A percentile compares a stretch with the other conserved stretches of the same genome.
These are phyloP conservation scores for Eucalyptus curtisii DNA, from an alignment of 345 rosid genomes.

Conservation along the genomic window DNA sequence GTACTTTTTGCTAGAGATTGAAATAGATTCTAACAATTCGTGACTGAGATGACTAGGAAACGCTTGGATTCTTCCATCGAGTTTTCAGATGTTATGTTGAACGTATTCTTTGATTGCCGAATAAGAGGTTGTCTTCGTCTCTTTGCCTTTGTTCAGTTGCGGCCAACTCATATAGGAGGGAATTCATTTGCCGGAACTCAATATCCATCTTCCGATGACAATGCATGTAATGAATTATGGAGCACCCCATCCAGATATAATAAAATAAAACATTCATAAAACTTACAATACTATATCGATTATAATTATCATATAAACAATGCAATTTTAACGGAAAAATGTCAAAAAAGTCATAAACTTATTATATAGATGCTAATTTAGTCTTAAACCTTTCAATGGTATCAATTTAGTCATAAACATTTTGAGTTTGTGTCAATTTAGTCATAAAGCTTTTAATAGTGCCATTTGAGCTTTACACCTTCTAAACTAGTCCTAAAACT, in stretches of 20 bases:
- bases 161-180: neutral
- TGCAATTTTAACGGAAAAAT: neutral
- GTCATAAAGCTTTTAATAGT: too few species aligned
- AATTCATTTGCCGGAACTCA: neutral
- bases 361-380: rapidly evolving
- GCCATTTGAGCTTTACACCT: rapidly evolving
- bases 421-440: rapidly evolving
- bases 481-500: neutral
- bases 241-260: neutral
- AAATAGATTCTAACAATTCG: neutral
- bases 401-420: rapidly evolving
- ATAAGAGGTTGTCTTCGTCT: neutral
- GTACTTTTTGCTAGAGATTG: neutral
- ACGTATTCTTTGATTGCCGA: neutral
- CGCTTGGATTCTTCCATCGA: neutral
- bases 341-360: rapidly evolving
- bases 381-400: rapidly evolving
- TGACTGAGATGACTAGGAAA: neutral
- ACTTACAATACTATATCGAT: neutral
- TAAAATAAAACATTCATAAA: neutral
- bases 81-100: neutral
- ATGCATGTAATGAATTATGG: neutral
- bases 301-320: too few species aligned
- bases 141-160: neutral
- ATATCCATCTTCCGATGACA: neutral